These are phyloP conservation scores for Termitomyces sp. DNA, from an alignment of 768 basidiomycete genomes.

Conservation along the genomic window DNA sequence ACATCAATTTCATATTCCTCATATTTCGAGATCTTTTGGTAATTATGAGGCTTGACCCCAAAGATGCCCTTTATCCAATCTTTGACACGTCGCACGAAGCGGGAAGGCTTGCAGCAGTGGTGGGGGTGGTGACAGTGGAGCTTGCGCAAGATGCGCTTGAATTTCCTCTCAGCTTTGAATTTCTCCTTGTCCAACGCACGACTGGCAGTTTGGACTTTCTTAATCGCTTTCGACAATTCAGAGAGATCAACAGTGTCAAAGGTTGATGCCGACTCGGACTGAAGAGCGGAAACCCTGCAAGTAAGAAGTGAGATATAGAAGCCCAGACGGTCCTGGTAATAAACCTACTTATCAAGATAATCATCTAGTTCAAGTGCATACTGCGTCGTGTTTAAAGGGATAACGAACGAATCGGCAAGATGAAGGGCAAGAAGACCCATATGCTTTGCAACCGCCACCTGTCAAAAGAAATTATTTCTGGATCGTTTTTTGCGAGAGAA, in stretches of 20 bases:
- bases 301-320: neutral
- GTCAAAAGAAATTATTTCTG: neutral
- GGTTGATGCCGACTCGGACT: slow-evolving; percentile 17
- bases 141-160: slow-evolving; percentile 42
- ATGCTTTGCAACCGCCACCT: slow-evolving; percentile 67
- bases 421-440: slow-evolving; percentile 63
- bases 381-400: slow-evolving; percentile 77
- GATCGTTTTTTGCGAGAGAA: neutral
- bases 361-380: slow-evolving; percentile 63
- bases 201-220: slow-evolving; percentile 46
- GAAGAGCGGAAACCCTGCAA: slow-evolving; percentile 49
- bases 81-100: slow-evolving; percentile 20
- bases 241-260: slow-evolving; percentile 32
- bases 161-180: slow-evolving; percentile 44
- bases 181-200: slow-evolving; percentile 58
- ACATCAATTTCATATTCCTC: neutral
- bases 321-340: neutral
- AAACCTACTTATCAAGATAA: slow-evolving; percentile 55
- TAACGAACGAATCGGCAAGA: slow-evolving; percentile 55
- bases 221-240: slow-evolving; percentile 42
- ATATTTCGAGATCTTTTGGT: slow-evolving; percentile 2
- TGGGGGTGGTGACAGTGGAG: slow-evolving; percentile 23
- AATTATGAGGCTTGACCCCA: slow-evolving; percentile 29
- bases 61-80: slow-evolving; percentile 35
- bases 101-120: slow-evolving; percentile 17